These are phyloP conservation scores for Zizania latifolia DNA, from an alignment of 176 grass and related monocot species.

Conservation along the genomic window DNA sequence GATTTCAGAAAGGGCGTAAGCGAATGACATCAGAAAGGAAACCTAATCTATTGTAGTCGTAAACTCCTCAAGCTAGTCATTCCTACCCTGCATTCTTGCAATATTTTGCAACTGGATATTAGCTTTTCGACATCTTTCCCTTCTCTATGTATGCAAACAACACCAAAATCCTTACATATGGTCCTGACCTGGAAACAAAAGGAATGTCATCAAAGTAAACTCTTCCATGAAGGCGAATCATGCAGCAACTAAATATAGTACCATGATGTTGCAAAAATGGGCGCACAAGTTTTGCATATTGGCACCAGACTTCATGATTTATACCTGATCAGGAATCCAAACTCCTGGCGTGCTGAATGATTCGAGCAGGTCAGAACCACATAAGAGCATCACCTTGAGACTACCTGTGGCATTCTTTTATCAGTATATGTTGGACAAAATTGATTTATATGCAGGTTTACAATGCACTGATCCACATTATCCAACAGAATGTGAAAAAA, in stretches of 20 bases:
- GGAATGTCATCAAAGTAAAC: background rate
- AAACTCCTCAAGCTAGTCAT: background rate
- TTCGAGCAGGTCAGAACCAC: slow-evolving; percentile 83
- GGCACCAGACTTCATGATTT: background rate
- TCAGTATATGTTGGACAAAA: background rate
- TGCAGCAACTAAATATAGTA: background rate
- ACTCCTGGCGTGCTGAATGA: slow-evolving; percentile 69
- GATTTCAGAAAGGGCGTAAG: background rate
- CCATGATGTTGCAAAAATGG: background rate
- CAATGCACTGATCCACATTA: background rate
- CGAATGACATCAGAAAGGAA: background rate
- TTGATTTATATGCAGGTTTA: background rate
- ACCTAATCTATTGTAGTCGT: background rate
- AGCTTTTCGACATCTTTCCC: slow-evolving; percentile 59
- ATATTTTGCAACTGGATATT: slow-evolving; percentile 45
- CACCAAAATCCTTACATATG: slow-evolving; percentile 74
- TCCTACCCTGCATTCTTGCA: slow-evolving; percentile 58
- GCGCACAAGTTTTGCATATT: background rate
- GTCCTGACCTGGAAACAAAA: slow-evolving; percentile 46
- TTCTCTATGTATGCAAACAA: slow-evolving; percentile 72
- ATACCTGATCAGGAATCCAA: slow-evolving; percentile 83
- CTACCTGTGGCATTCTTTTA: slow-evolving; percentile 24
- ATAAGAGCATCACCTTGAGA: slow-evolving; percentile 75
- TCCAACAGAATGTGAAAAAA: background rate
- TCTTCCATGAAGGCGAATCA: background rate